Percentiles rank a stretch among this genome's conserved stretches.
Conservation (phyloP, 768 basidiomycete genomes). For the Russula virescens region DNA sequence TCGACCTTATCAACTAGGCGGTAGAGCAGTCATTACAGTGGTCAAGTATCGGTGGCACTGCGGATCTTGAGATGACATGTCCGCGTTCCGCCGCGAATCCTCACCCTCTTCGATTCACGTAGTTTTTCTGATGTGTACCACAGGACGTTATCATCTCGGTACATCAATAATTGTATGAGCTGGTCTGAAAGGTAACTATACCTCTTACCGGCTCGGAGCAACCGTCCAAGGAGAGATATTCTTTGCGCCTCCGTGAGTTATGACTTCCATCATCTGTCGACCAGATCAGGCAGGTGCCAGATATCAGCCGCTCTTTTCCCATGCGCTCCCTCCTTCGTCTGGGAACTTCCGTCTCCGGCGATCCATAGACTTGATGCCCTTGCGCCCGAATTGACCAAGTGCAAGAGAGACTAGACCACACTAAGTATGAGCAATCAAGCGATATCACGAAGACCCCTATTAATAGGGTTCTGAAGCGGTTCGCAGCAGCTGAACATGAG, state of each 20-base stretch:
- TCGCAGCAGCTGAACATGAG: neutral
- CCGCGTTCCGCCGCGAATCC: neutral
- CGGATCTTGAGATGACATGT: conserved; percentile 5
- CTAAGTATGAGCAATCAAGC: neutral
- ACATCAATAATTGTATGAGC: neutral
- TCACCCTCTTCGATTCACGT: neutral
- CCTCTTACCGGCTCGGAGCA: conserved; percentile 5
- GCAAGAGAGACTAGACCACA: neutral
- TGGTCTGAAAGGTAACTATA: conserved; percentile 1
- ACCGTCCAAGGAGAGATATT: neutral
- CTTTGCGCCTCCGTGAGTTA: conserved; percentile 7
- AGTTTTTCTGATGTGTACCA: neutral
- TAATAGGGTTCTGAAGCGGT: neutral
- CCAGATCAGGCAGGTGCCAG: conserved; percentile 6
- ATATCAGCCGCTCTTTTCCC: conserved; percentile 8
- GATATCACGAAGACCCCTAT: neutral
- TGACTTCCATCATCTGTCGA: neutral
- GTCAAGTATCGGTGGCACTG: neutral
- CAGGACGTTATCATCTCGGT: neutral
- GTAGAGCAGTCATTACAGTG: neutral
- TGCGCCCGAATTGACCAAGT: neutral
- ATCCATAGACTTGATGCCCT: neutral
- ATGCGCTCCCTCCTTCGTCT: conserved; percentile 8
- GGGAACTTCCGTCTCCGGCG: conserved; percentile 9
- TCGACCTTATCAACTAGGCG: neutral